These are phyloP conservation scores for Bruguiera sexangula DNA, from an alignment of 345 rosid species.

Conservation along the genomic window DNA sequence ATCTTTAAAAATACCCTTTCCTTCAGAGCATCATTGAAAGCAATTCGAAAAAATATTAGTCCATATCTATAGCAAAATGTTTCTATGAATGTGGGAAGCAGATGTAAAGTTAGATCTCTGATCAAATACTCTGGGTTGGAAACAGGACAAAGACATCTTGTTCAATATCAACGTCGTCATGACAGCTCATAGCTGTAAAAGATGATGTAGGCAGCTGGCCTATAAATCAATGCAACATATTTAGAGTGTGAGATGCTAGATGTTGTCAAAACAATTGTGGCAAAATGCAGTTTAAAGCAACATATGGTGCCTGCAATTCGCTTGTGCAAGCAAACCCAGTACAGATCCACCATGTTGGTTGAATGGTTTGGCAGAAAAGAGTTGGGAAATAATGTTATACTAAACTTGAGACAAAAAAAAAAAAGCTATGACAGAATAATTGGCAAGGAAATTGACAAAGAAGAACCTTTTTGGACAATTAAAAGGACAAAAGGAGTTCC, in stretches of 20 bases:
- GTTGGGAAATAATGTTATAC: too few species aligned
- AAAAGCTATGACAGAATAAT: too few species aligned
- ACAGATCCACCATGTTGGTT: slow-evolving; percentile 5
- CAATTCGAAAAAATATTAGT: too few species aligned
- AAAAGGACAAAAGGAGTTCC: slow-evolving; percentile 4
- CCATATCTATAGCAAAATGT: too few species aligned
- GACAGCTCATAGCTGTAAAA: slow-evolving; percentile 27
- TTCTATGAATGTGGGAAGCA: slow-evolving; percentile 5
- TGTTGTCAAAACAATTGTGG: slow-evolving; percentile 5
- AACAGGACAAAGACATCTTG: slow-evolving; percentile 3
- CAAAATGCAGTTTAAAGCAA: neutral
- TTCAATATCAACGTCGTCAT: slow-evolving; percentile 36
- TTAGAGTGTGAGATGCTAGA: neutral
- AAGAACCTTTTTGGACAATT: neutral
- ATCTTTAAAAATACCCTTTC: too few species aligned
- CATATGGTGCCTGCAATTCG: neutral
- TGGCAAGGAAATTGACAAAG: neutral
- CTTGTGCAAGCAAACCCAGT: slow-evolving; percentile 15
- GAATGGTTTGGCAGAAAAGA: too few species aligned
- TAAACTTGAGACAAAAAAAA: too few species aligned
- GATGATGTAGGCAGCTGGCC: slow-evolving; percentile 1
- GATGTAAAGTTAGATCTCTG: slow-evolving; percentile 8
- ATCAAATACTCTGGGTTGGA: neutral
- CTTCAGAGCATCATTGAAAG: too few species aligned
- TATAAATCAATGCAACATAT: neutral